Evolutionary conservation across 169 alveolate species (phyloP).

Genomic region (Plasmodium billcollinsi): DNA sequence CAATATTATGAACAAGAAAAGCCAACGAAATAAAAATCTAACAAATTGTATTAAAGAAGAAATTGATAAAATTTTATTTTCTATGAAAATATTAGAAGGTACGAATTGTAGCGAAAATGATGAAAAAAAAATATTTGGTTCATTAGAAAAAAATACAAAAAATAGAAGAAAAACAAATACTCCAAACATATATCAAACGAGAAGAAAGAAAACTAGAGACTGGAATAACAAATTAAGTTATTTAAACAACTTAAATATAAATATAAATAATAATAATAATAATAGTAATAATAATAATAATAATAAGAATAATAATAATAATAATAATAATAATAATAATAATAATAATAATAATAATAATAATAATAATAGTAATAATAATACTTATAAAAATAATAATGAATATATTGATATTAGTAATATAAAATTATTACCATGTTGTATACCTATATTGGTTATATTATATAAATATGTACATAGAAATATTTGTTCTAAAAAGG

Average conservation of each 20-base stretch:
- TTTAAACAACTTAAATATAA: too few species aligned
- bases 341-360: neutral
- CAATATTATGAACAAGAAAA: slow-evolving; percentile 30
- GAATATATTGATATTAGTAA: slow-evolving; percentile 51
- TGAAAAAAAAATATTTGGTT: neutral
- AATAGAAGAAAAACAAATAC: neutral
- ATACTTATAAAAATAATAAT: slow-evolving; percentile 11
- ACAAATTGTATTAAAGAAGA: slow-evolving; percentile 55
- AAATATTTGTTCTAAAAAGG: slow-evolving; percentile 15
- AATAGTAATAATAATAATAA: neutral
- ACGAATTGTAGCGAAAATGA: neutral
- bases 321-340: slow-evolving; percentile 1
- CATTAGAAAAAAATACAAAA: neutral
- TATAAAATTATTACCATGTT: slow-evolving; percentile 57
- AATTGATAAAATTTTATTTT: slow-evolving; percentile 58
- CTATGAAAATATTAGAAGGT: slow-evolving; percentile 33
- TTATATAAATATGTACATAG: slow-evolving; percentile 34
- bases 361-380: neutral
- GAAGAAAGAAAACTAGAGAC: neutral
- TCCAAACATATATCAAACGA: neutral
- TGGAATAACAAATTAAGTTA: too few species aligned
- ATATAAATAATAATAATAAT: neutral
- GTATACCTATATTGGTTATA: slow-evolving; percentile 36
- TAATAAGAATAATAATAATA: slow-evolving; percentile 3
- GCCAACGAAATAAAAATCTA: slow-evolving; percentile 12